Conservation (phyloP, 2,329 filamentous ascomycete genomes). For the Monilinia polystroma region DNA sequence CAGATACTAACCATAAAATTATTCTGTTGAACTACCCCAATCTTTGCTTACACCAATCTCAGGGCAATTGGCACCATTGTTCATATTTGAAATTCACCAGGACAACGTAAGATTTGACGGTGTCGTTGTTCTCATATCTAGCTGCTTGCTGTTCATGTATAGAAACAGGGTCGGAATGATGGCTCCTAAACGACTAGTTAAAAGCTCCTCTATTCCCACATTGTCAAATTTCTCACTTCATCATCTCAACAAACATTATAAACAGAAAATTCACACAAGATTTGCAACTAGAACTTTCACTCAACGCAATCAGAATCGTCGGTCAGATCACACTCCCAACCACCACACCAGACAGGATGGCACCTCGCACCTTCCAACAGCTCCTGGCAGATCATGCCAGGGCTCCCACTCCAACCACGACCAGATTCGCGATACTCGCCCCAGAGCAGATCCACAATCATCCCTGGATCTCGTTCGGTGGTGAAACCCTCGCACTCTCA, state of each 20-base stretch:
- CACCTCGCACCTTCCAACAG: neutral
- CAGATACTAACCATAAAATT: neutral
- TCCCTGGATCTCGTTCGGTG: constrained; percentile 4
- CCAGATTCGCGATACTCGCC: neutral
- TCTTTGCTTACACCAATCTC: neutral
- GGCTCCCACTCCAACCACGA: too few species aligned
- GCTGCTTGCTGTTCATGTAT: neutral
- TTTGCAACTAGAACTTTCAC: neutral
- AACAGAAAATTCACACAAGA: neutral
- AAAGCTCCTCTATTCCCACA: neutral
- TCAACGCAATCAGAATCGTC: constrained; percentile 4
- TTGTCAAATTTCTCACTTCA: neutral
- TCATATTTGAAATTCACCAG: neutral
- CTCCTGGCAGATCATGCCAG: neutral
- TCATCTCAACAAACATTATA: neutral
- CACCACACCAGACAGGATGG: neutral
- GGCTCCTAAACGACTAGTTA: neutral
- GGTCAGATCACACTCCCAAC: neutral
- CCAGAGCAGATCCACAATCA: neutral
- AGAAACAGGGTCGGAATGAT: neutral
- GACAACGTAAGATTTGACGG: neutral
- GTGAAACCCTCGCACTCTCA: neutral
- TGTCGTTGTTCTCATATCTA: neutral
- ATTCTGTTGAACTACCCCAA: neutral
- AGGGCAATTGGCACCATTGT: neutral